Percentiles rank a stretch among this genome's conserved stretches.
phyloP scores from a whole-genome alignment of 1,139 yeast genomes.

The Oligophagozyma castellii region DNA sequence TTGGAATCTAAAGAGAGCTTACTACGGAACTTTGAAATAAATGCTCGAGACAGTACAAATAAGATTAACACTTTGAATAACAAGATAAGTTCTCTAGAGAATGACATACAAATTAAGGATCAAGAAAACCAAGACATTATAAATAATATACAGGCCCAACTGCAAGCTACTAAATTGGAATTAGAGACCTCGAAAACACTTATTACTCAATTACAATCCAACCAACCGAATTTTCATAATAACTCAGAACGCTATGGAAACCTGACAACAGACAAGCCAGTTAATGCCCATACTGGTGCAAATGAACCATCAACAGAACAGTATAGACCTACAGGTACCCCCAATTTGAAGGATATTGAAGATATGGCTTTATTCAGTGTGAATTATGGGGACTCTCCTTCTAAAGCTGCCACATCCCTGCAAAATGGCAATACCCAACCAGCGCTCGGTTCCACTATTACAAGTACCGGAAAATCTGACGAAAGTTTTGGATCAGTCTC shows the following conservation, averaged over 20 bases:
- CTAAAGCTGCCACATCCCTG: conserved; percentile 1
- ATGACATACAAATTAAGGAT: not conserved
- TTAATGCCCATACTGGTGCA: not conserved
- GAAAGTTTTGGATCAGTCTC: no score
- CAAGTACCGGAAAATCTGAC: not conserved
- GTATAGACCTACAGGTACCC: conserved; percentile 19
- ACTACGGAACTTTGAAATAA: not conserved
- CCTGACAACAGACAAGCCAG: not conserved
- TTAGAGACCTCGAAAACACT: no score
- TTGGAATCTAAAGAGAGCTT: not conserved
- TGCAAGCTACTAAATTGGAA: not conserved
- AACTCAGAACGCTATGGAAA: no score
- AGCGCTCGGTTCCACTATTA: not conserved
- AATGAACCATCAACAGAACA: conserved; percentile 2
- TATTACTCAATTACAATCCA: conserved; percentile 1
- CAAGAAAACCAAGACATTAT: not conserved
- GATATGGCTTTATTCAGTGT: conserved; percentile 23
- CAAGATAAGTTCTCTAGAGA: not conserved
- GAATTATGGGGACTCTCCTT: conserved; percentile 19
- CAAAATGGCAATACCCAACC: not conserved
- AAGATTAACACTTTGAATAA: not conserved
- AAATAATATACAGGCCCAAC: not conserved
- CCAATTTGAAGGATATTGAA: conserved; percentile 21
- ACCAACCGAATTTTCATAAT: not conserved
- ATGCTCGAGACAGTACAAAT: not conserved